Evolutionary conservation across 2,329 filamentous ascomycete species (phyloP), one percentile per base, ranked within the genome.

Genomic region (Lecanosticta acicola): DNA sequence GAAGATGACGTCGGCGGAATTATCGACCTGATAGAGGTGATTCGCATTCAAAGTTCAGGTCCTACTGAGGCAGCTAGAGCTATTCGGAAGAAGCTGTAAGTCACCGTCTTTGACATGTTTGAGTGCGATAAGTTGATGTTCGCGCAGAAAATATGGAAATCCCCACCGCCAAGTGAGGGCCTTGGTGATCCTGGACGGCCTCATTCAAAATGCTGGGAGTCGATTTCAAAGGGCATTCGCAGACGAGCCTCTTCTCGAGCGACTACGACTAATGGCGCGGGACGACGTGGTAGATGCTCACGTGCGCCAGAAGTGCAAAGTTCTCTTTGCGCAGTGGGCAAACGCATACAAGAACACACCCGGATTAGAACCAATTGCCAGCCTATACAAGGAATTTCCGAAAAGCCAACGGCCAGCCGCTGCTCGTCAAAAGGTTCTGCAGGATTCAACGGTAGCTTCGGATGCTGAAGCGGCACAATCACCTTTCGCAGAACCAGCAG

Each of bases 1-100:
- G 87, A 94, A 63, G 88, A 97, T 65, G 90, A 97, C 66, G 75
- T 94, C 32, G 85, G 87, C 59, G 93, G 91, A 18, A 88, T 98
- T 54, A 87, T 91, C 33, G 90, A 97, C 60, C 80, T 98, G 18
- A 87, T 97, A 53, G 93, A 98, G 68, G 88, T 93, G 46, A 87
- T 98, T 64, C 85, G 86, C 55, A 81, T 98, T 48, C 93, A 98
- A 68, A 77, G 79, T 19, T 85, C 86, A 4, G 93, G 93, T 0
- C 88, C 93, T 1, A 79, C 81, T 10, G 93, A 98, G 72, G 90
- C 90, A 48, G 88, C 91, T 43, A 81, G 93, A 62, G 90, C 93
- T 39, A 79, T 98, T 59, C 82, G 93, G 50, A 98, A 98, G 79
- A 97, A 97, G 74, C 80, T 98, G 77, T 83, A 66, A 62, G 79